phyloP scores from a whole-genome alignment of 768 basidiomycete genomes.

The Boletus reticulatus region DNA sequence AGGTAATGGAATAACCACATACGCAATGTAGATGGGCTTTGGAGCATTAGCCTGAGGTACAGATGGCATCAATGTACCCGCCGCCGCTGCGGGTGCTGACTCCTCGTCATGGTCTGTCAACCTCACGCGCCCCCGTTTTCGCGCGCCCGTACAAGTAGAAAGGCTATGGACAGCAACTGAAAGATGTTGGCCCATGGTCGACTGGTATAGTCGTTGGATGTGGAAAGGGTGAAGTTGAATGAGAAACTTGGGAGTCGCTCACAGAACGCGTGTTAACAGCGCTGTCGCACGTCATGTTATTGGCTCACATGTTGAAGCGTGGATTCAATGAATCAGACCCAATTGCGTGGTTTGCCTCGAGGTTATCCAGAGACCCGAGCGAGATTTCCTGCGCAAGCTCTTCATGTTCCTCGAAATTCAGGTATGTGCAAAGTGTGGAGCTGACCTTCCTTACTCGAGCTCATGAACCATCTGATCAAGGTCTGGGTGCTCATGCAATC shows the following conservation, averaged over 20 bases:
- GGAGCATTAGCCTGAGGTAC: neutral
- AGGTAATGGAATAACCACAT: slow-evolving; percentile 6
- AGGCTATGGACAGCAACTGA: slow-evolving; percentile 5
- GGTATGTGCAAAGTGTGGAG: neutral
- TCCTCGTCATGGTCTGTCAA: slow-evolving; percentile 20
- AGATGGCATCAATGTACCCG: neutral
- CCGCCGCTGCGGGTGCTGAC: slow-evolving; percentile 1
- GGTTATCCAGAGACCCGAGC: neutral
- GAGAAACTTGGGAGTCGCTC: neutral
- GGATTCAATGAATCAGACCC: slow-evolving; percentile 2
- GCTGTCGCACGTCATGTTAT: neutral
- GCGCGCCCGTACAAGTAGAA: neutral
- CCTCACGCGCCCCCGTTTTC: slow-evolving; percentile 8
- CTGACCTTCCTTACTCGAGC: neutral
- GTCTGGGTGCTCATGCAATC: neutral
- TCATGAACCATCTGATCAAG: neutral
- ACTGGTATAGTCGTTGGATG: slow-evolving; percentile 8
- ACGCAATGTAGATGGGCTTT: slow-evolving; percentile 29
- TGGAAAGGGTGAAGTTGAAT: neutral
- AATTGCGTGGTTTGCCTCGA: neutral
- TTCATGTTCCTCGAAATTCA: neutral
- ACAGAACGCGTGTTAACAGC: slow-evolving; percentile 8
- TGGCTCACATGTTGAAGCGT: neutral
- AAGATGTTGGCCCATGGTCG: slow-evolving; percentile 21
- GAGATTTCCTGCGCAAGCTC: neutral